Evolutionary conservation across 2,329 filamentous ascomycete genomes (phyloP).

Genomic region (Mycosphaerella sp.): DNA sequence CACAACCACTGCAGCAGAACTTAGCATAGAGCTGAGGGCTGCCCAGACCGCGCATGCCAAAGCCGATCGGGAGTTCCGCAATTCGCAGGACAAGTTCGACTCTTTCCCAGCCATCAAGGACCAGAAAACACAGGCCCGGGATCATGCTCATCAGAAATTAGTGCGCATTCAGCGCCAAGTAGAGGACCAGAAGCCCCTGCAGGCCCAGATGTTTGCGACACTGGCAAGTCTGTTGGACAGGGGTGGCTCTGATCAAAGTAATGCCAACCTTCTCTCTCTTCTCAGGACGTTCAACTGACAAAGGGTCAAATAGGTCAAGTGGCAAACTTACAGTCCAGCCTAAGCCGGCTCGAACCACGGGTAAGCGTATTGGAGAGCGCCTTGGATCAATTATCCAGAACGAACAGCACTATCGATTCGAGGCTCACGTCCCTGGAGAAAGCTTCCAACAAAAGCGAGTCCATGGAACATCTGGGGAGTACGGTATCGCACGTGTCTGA

Average conservation of each 20-base stretch:
- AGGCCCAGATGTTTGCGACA: not conserved
- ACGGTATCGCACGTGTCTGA: not conserved
- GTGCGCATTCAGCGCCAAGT: constrained; percentile 1
- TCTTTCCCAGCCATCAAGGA: constrained; percentile 13
- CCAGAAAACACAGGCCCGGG: constrained; percentile 7
- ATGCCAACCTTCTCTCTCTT: not conserved
- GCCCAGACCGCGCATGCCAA: not conserved
- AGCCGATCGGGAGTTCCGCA: constrained; percentile 2
- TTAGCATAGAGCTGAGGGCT: not conserved
- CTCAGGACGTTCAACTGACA: not conserved
- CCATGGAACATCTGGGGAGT: not conserved
- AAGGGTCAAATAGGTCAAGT: not conserved
- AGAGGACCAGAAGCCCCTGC: not conserved
- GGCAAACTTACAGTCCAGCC: not conserved
- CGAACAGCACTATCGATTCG: not conserved
- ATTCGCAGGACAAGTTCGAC: constrained; percentile 1
- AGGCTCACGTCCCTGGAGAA: not conserved
- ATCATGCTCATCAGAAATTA: constrained; percentile 1
- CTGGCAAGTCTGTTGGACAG: constrained; percentile 1
- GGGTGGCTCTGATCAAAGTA: not conserved
- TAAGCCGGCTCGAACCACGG: not conserved
- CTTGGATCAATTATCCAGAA: not conserved
- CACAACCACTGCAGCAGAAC: not conserved
- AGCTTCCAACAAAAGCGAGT: not conserved
- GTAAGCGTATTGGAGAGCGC: not conserved